phyloP scores from a whole-genome alignment of 2,329 filamentous ascomycete species.

The Ophiostoma australiae region DNA sequence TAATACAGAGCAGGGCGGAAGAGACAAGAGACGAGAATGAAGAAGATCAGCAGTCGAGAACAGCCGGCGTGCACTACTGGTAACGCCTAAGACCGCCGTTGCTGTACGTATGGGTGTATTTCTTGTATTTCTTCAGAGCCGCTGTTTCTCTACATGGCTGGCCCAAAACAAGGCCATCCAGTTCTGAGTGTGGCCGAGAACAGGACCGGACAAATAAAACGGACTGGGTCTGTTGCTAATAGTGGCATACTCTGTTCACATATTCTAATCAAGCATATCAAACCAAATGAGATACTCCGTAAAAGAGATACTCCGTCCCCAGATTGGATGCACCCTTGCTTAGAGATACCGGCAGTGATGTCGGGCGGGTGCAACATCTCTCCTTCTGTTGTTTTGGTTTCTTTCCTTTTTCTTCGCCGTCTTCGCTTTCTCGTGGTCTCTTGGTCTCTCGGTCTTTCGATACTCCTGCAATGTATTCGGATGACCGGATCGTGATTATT shows the following conservation, averaged over 20 bases:
- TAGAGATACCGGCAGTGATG: constrained; percentile 10
- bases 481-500: neutral
- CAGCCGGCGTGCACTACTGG: neutral
- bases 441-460: neutral
- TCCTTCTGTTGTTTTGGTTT: neutral
- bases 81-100: neutral
- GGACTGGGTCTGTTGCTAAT: neutral
- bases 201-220: neutral
- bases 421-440: neutral
- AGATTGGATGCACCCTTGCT: constrained; percentile 5
- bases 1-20: neutral
- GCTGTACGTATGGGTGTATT: neutral
- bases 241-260: neutral
- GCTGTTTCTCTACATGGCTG: constrained; percentile 10
- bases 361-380: constrained; percentile 7
- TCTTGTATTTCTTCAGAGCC: neutral
- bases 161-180: neutral
- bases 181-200: constrained; percentile 10
- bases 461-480: neutral
- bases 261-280: neutral
- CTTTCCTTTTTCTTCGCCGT: neutral
- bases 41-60: neutral
- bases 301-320: constrained; percentile 8
- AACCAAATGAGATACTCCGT: constrained; percentile 11
- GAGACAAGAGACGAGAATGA: neutral